Evolutionary conservation across 768 basidiomycete species (phyloP).

Genomic region (Scleroderma citrinum): DNA sequence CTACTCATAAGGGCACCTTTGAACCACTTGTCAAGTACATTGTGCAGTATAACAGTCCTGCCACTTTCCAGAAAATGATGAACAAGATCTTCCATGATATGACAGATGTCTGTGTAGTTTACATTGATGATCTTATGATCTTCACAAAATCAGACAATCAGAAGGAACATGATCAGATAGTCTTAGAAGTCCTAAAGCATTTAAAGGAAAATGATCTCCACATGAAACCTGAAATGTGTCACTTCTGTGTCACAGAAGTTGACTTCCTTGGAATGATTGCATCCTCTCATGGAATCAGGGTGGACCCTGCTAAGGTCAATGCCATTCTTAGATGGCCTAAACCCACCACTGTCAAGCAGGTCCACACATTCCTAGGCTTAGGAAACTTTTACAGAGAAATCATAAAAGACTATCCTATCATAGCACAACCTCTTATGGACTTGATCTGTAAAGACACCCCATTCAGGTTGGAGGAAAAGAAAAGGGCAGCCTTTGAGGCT

Average conservation of each 20-base stretch:
- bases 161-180: conserved; percentile 10
- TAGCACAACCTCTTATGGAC: conserved; percentile 21
- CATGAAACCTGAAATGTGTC: conserved; percentile 34
- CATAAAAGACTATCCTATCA: conserved; percentile 22
- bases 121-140: conserved; percentile 41
- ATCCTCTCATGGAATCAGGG: conserved; percentile 10
- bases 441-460: conserved; percentile 19
- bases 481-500: conserved; percentile 21
- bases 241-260: conserved; percentile 19
- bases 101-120: conserved; percentile 30
- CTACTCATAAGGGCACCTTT: too few species aligned
- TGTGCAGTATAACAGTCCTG: conserved; percentile 9
- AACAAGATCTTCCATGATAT: conserved; percentile 27
- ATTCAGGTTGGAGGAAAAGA: conserved; percentile 21
- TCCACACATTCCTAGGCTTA: conserved; percentile 25
- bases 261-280: conserved; percentile 30
- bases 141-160: conserved; percentile 15
- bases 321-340: conserved; percentile 26
- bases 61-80: conserved; percentile 26
- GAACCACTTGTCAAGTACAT: too few species aligned
- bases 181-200: conserved; percentile 19
- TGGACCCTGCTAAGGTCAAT: conserved; percentile 31
- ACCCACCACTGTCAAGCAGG: conserved; percentile 11
- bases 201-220: conserved; percentile 30
- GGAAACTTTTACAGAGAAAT: conserved; percentile 28